Evolutionary conservation across 371 early-diverging fungal species (phyloP), one percentile per base, ranked within the genome.

Genomic region (Mortierella sp.): DNA sequence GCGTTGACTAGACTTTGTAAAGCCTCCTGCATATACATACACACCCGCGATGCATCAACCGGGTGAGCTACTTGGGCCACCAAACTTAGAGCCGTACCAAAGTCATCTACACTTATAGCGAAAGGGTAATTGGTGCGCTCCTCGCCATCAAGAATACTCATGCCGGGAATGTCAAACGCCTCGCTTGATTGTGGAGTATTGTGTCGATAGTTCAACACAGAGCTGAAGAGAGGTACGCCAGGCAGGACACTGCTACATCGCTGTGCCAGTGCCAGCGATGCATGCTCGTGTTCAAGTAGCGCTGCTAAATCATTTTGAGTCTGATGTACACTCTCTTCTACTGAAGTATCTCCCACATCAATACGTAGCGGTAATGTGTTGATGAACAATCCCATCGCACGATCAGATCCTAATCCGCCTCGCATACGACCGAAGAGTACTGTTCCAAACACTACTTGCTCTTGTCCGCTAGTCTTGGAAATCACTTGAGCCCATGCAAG

Each of bases 311-410:
- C 0, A 15, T 59, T 0, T 23, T 70, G 71, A 5, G 43, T 47
- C 71, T 17, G 26, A 9, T 59, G 64, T 0, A 70, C 54, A 53
- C 54, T 63, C 47, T 43, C 71, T 22, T 49, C 63, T 45, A 64
- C 65, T 26, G 59, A 49, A 13, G 19, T 12, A 0, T 26, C 29
- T n/a, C 51, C 59, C 3, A 70, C 22, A 42, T 70, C 64, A 17
- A 70, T 42, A 29, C 71, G 60, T 26, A 70, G 19, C 15, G 71
- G 71, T 17, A 70, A 60, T 5, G 64, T 63, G 60, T 70, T 70
- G 60, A 70, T 70, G 23, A 70, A 70, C 17, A 64, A 53, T 2
- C 71, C 71, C 43, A 70, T 42, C 1, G 65, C 64, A 15, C 57
- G 58, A 40, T 28, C 45, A 45, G 45, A 37, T 37, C 40, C 28